phyloP scores from a whole-genome alignment of 148 eudicot species.

The Polygonum maritimum region DNA sequence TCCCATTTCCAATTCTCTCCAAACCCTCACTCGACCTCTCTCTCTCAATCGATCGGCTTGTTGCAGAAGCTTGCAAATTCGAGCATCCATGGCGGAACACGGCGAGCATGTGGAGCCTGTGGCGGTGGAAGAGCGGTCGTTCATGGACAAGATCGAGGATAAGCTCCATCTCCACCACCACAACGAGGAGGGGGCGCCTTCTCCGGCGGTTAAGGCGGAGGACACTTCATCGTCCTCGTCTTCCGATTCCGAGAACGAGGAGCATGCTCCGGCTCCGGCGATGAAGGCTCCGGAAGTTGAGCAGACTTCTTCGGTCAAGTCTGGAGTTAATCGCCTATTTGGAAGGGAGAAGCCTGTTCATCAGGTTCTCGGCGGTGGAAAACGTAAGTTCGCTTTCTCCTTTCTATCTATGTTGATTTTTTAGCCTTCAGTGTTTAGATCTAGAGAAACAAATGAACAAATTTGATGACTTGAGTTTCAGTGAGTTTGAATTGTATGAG shows the following conservation, averaged over 20 bases:
- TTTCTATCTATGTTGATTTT: not conserved
- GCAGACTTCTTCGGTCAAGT: conserved; percentile 15
- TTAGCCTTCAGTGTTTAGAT: not conserved
- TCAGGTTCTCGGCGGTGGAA: conserved; percentile 58
- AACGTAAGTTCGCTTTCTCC: conserved; percentile 28
- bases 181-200: not conserved
- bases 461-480: not conserved
- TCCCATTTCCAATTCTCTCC: conserved; percentile 9
- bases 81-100: conserved; percentile 36
- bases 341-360: conserved; percentile 53
- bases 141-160: conserved; percentile 56
- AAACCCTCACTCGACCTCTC: not conserved
- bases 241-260: conserved; percentile 39
- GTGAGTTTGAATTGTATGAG: not conserved
- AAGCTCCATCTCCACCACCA: conserved; percentile 17
- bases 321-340: conserved; percentile 32
- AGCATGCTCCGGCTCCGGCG: conserved; percentile 8
- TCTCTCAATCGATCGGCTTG: not conserved
- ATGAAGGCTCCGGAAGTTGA: not conserved
- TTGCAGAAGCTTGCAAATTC: not conserved
- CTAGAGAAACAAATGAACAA: not conserved
- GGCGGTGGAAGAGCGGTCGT: conserved; percentile 20
- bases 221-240: conserved; percentile 20
- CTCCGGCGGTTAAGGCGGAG: not conserved
- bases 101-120: conserved; percentile 22